These are phyloP conservation scores for Penicillium sp. DNA, from an alignment of 2,329 filamentous ascomycete species.

Conservation along the genomic window DNA sequence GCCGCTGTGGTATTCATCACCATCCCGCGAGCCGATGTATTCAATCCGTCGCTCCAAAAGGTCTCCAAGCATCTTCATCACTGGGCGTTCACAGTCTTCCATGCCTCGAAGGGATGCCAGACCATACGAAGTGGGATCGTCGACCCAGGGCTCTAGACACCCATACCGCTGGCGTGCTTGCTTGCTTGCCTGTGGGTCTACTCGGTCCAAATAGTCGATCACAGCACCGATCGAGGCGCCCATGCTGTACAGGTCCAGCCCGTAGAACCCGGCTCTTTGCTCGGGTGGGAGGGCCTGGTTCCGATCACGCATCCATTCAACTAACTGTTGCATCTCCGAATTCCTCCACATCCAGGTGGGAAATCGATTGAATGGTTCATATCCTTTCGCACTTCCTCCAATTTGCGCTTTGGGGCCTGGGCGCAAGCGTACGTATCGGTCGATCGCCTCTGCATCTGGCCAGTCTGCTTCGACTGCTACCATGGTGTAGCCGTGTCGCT, in stretches of 20 bases:
- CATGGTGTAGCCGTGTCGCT: slow-evolving; percentile 51
- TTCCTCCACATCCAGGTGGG: slow-evolving; percentile 60
- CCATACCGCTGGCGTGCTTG: slow-evolving; percentile 48
- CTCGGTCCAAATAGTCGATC: slow-evolving; percentile 48
- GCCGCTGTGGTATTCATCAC: slow-evolving; percentile 49
- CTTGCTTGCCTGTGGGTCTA: slow-evolving; percentile 46
- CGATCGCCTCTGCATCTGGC: slow-evolving; percentile 53
- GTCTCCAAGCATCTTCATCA: slow-evolving; percentile 47
- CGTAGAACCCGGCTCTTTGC: slow-evolving; percentile 46
- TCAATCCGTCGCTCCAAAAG: slow-evolving; percentile 45
- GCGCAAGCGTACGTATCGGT: slow-evolving; percentile 51
- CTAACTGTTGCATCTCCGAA: slow-evolving; percentile 50
- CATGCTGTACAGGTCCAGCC: slow-evolving; percentile 54
- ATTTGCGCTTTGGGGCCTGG: slow-evolving; percentile 38
- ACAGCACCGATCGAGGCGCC: slow-evolving; percentile 48
- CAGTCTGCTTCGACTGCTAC: slow-evolving; percentile 55
- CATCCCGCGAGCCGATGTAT: slow-evolving; percentile 37
- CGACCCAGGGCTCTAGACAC: slow-evolving; percentile 49
- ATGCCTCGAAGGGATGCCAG: slow-evolving; percentile 43
- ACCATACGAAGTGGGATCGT: slow-evolving; percentile 51
- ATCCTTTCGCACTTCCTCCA: slow-evolving; percentile 24
- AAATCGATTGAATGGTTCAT: slow-evolving; percentile 50
- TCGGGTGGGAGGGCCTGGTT: slow-evolving; percentile 37
- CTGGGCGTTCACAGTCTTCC: slow-evolving; percentile 47
- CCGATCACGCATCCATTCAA: slow-evolving; percentile 51